Percentiles rank a stretch among this genome's conserved stretches.
These are phyloP conservation scores for Ambispora gerdemannii DNA, from an alignment of 192 early-diverging fungal genomes.

Conservation along the genomic window DNA sequence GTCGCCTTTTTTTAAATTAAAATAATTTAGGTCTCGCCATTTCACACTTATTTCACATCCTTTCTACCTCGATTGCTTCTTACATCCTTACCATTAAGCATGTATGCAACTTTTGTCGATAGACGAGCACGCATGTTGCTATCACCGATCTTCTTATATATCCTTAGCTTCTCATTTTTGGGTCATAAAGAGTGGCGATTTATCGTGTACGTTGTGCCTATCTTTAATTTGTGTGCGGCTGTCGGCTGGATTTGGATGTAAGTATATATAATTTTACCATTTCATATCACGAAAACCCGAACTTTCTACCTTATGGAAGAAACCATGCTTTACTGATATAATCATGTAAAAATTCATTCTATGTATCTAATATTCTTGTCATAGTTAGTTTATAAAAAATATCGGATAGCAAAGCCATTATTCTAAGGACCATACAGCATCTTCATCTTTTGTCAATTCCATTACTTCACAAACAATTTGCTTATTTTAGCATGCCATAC, in stretches of 20 bases:
- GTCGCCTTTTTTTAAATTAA: background rate
- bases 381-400: no score
- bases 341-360: no score
- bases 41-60: slow-evolving; percentile 64
- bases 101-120: slow-evolving; percentile 47
- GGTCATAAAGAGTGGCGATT: slow-evolving; percentile 97
- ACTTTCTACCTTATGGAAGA: no score
- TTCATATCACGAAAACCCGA: no score
- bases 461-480: background rate
- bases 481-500: background rate
- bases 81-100: slow-evolving; percentile 64
- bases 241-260: slow-evolving; percentile 45
- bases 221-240: slow-evolving; percentile 73
- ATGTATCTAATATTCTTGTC: no score
- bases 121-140: slow-evolving; percentile 50
- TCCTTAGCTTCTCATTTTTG: slow-evolving; percentile 68
- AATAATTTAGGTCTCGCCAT: slow-evolving; percentile 48
- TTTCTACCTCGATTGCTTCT: slow-evolving; percentile 78
- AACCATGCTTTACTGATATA: no score
- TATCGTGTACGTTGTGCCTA: slow-evolving; percentile 78
- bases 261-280: no score
- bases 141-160: slow-evolving; percentile 53
- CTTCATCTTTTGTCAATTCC: background rate
- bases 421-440: no score
- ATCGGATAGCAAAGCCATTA: no score